Evolutionary conservation across 2,329 filamentous ascomycete species (phyloP), one percentile per base, ranked within the genome.

Genomic region (Laburnicola sp.): DNA sequence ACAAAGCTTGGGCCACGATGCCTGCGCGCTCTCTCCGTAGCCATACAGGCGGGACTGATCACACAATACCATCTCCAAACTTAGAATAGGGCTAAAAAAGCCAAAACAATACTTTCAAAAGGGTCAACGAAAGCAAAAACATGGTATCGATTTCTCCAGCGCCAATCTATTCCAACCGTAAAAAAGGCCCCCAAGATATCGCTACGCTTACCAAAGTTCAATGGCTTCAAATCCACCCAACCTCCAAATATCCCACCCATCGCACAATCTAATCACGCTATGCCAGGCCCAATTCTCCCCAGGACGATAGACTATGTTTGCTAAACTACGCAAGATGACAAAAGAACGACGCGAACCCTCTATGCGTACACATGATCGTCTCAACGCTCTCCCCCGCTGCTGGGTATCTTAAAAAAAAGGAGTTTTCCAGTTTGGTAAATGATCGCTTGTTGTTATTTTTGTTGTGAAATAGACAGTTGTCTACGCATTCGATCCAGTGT

Each of bases 401-500:
- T 27, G 42, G 42, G 42, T 45, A 45, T 45, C 42, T 45, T 45
- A 8, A 31, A 21, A 6, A 7, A 36, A 36, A 11, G 23, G 22
- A 27, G 26, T 22, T 21, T 44, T n/a, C 27, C 30, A 26, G 21
- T 36, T 27, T 27, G 42, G 16, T 16, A 16, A 21, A 3, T 27
- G 36, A n/a, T 26, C 36, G 28, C 16, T 27, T 23, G 30, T 30
- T 21, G 3, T 2, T 28, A 11, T n/a, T 25, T 11, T 21, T 4
- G 6, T 11, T 10, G 21, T 26, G 30, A 35, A 3, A 34, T 6
- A 32, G 26, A n/a, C 6, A 22, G n/a, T 3, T 36, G n/a, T 28
- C 25, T 28, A 44, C 3, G 21, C n/a, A 26, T 52, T 48, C 8
- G 46, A 46, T 16, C n/a, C 36, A 4, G 31, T 45, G 9, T 49